Evolutionary conservation across 257 asterid genomes (phyloP).

Genomic region (Penstemon davidsonii): DNA sequence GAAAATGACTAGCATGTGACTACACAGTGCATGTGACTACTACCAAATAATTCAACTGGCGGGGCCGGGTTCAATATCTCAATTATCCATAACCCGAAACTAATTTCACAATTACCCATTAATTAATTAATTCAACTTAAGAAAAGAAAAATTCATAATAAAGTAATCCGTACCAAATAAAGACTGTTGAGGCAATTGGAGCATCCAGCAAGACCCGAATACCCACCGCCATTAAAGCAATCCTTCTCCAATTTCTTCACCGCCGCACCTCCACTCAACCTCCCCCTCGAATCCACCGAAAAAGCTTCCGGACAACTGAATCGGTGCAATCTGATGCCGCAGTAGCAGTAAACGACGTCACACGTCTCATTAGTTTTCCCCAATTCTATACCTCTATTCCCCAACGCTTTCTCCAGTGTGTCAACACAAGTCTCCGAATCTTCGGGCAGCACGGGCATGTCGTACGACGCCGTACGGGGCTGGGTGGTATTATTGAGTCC

Average conservation of each 20-base stretch:
- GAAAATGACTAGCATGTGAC: conserved; percentile 46
- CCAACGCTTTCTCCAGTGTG: conserved; percentile 69
- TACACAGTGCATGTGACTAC: conserved; percentile 6
- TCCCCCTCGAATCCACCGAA: conserved; percentile 48
- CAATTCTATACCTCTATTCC: conserved; percentile 48
- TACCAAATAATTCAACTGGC: too few species aligned
- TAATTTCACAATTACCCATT: too few species aligned
- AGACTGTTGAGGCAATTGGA: conserved; percentile 74
- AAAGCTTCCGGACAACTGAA: conserved; percentile 80
- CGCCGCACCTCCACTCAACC: conserved; percentile 51
- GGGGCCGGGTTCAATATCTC: too few species aligned
- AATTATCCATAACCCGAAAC: too few species aligned
- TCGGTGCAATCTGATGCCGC: conserved; percentile 83
- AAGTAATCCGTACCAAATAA: conserved; percentile 39
- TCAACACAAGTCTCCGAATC: conserved; percentile 91
- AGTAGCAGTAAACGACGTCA: conserved; percentile 78
- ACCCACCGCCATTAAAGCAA: conserved; percentile 46
- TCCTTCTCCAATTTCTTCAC: conserved; percentile 71
- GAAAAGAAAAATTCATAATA: too few species aligned
- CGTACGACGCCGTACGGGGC: conserved; percentile 51
- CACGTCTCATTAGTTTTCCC: conserved; percentile 70
- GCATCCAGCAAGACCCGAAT: conserved; percentile 62
- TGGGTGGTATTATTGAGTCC: conserved; percentile 17
- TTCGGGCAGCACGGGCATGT: conserved; percentile 86
- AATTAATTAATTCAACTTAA: too few species aligned